Evolutionary conservation across 208 protist genomes (phyloP).

Genomic region (Leishmania tarentolae): DNA sequence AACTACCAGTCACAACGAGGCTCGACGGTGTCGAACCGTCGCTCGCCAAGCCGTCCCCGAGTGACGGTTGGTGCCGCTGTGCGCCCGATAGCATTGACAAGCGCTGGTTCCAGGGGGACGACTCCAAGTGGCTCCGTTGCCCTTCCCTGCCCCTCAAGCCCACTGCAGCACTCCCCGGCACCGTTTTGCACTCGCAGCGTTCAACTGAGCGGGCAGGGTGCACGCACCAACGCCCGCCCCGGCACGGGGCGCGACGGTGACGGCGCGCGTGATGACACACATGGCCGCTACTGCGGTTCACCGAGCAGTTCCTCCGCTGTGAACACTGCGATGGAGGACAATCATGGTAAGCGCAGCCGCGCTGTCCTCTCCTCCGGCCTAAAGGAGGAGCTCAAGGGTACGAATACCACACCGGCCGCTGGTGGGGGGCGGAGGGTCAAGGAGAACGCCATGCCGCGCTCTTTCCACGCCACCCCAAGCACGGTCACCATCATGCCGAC

Average conservation of each 20-base stretch:
- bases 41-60: neutral
- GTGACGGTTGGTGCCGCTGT: neutral
- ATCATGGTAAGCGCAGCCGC: slow-evolving; percentile 21
- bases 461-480: neutral
- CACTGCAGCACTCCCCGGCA: slow-evolving; percentile 3
- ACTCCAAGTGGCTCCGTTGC: neutral
- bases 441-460: neutral
- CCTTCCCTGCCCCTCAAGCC: slow-evolving; percentile 7
- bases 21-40: neutral
- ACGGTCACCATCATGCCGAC: neutral
- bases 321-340: slow-evolving; percentile 23
- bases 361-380: neutral
- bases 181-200: slow-evolving; percentile 6
- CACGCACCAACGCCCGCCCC: slow-evolving; percentile 1
- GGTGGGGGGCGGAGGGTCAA: neutral
- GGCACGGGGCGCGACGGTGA: slow-evolving; percentile 14
- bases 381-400: slow-evolving; percentile 4
- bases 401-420: neutral
- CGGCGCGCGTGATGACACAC: slow-evolving; percentile 12
- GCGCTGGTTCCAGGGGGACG: neutral
- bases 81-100: neutral
- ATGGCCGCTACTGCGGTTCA: slow-evolving; percentile 17
- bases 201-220: slow-evolving; percentile 1
- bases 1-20: slow-evolving; percentile 3
- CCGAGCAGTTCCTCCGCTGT: slow-evolving; percentile 26